phyloP scores from a whole-genome alignment of 1,284 basidiomycete species.

The Rhodotorula sp. region DNA sequence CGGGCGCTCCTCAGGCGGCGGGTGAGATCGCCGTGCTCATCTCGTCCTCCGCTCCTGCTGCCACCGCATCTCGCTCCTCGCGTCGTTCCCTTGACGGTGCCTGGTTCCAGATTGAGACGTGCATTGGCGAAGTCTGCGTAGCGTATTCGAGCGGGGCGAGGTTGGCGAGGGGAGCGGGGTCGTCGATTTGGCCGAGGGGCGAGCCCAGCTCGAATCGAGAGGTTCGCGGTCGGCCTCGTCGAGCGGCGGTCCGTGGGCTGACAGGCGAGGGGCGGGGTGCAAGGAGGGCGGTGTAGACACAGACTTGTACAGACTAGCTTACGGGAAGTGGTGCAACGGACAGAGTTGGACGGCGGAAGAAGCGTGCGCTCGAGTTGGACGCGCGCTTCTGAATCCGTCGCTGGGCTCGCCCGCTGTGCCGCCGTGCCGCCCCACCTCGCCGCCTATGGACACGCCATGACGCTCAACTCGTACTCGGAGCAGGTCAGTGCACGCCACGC shows the following conservation, averaged over 20 bases:
- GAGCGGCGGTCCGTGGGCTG: neutral
- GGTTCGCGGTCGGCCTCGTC: neutral
- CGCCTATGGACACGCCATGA: neutral
- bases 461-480: neutral
- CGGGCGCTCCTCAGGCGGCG: neutral
- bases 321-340: slow-evolving; percentile 14
- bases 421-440: neutral
- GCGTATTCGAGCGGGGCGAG: too few relatives aligned
- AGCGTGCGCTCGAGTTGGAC: neutral
- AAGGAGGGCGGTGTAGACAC: neutral
- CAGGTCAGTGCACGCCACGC: neutral
- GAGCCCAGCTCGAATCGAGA: neutral
- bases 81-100: neutral
- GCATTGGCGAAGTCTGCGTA: too few relatives aligned
- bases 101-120: too few relatives aligned
- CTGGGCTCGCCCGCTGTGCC: neutral
- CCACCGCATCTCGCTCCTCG: neutral
- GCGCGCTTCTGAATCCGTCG: neutral
- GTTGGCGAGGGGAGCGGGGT: too few relatives aligned
- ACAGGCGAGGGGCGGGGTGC: neutral
- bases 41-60: neutral
- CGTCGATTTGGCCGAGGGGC: neutral
- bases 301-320: neutral
- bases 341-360: slow-evolving; percentile 11
- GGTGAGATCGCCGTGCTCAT: neutral